Conservation (phyloP, 306 rosid genomes). For the Pueraria montana region DNA sequence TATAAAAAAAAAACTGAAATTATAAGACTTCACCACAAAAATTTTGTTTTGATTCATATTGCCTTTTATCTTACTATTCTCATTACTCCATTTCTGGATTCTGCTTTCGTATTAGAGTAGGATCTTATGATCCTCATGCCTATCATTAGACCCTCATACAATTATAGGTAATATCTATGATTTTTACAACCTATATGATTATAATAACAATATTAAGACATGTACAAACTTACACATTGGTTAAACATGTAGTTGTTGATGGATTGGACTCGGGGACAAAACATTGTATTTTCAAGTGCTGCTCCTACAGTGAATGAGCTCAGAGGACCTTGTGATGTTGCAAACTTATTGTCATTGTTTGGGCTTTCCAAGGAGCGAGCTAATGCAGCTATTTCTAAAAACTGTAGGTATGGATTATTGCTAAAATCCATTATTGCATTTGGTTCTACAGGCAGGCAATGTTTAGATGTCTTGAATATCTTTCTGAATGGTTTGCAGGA, state of each 20-base stretch:
- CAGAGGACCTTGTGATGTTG: slow-evolving; percentile 93
- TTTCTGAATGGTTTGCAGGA: slow-evolving; percentile 58
- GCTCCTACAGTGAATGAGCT: slow-evolving; percentile 78
- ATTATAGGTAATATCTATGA: background rate
- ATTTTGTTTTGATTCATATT: background rate
- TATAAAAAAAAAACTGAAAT: background rate
- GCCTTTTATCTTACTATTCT: background rate
- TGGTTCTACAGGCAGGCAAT: background rate
- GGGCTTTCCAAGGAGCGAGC: slow-evolving; percentile 83
- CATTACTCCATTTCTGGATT: slow-evolving; percentile 7
- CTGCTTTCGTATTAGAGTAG: slow-evolving; percentile 19
- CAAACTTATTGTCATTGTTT: slow-evolving; percentile 78
- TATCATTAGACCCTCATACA: slow-evolving; percentile 2
- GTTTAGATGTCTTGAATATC: slow-evolving; percentile 37
- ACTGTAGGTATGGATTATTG: slow-evolving; percentile 74
- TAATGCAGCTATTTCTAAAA: slow-evolving; percentile 83
- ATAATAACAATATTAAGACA: background rate
- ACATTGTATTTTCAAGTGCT: slow-evolving; percentile 79
- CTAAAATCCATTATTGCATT: slow-evolving; percentile 33
- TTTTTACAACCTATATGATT: slow-evolving; percentile 19
- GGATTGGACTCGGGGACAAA: slow-evolving; percentile 89
- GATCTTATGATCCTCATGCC: background rate
- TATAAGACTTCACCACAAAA: background rate
- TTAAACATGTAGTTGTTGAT: slow-evolving; percentile 69
- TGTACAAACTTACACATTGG: slow-evolving; percentile 33